Evolutionary conservation across 2,329 filamentous ascomycete species (phyloP).

Genomic region (Aspergillus quadrilineatus): DNA sequence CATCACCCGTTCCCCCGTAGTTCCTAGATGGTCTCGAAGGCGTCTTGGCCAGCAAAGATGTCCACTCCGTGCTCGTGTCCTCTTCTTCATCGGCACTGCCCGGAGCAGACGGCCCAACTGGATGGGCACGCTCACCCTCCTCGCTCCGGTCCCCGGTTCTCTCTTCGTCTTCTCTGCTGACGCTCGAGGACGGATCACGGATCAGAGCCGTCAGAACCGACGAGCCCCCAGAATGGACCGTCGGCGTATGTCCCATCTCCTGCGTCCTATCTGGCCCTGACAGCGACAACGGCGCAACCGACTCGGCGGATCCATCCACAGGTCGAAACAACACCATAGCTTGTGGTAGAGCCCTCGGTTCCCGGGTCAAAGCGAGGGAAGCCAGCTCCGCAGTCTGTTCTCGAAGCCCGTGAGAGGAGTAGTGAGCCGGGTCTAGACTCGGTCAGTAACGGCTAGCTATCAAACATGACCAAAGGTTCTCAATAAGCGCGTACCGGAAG

Average conservation of each 20-base stretch:
- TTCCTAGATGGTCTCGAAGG: constrained; percentile 28
- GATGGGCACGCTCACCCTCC: constrained; percentile 12
- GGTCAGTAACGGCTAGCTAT: constrained; percentile 20
- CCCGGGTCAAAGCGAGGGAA: constrained; percentile 69
- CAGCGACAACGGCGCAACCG: constrained; percentile 20
- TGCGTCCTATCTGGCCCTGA: constrained; percentile 12
- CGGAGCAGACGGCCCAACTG: constrained; percentile 15
- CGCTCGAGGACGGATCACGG: constrained; percentile 36
- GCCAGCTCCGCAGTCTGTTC: constrained; percentile 86
- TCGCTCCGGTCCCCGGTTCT: constrained; percentile 16
- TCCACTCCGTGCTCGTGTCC: constrained; percentile 34
- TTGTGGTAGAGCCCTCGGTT: constrained; percentile 28
- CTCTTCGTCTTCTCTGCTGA: constrained; percentile 12
- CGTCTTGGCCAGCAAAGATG: constrained; percentile 35
- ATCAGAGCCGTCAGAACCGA: constrained; percentile 55
- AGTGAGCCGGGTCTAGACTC: constrained; percentile 64
- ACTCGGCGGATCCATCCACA: background rate
- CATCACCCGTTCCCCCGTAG: constrained; percentile 35
- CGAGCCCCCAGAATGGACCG: constrained; percentile 32
- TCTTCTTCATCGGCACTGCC: constrained; percentile 16
- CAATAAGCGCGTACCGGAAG: constrained; percentile 33
- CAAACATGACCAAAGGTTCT: background rate
- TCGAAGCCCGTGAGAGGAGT: constrained; percentile 72
- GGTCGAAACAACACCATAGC: constrained; percentile 32
- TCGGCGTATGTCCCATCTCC: constrained; percentile 17